Evolutionary conservation across 108 stramenopile species (phyloP).

Genomic region (Cyclotella kingstonii): DNA sequence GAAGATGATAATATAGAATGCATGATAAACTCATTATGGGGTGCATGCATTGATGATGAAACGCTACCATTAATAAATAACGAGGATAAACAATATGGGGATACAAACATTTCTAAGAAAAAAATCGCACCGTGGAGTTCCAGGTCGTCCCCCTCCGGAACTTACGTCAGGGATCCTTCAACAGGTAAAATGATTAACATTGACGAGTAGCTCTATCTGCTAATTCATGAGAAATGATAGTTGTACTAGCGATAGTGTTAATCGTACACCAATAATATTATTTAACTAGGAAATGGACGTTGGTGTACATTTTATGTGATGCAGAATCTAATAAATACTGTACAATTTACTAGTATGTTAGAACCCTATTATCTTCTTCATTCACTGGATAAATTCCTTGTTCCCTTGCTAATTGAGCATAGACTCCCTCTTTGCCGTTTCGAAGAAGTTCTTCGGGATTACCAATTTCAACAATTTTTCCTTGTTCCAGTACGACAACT

Average conservation of each 20-base stretch:
- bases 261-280: no score
- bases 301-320: not conserved
- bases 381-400: slow-evolving; percentile 67
- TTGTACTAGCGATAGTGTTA: no score
- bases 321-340: not conserved
- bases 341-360: not conserved
- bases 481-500: slow-evolving; percentile 88
- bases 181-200: slow-evolving; percentile 80
- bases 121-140: slow-evolving; percentile 72
- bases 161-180: slow-evolving; percentile 72
- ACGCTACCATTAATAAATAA: slow-evolving; percentile 18
- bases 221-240: no score
- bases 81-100: slow-evolving; percentile 16
- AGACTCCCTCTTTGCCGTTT: slow-evolving; percentile 60
- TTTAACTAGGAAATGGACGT: no score
- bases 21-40: slow-evolving; percentile 54
- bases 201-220: slow-evolving; percentile 68
- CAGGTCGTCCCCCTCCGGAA: slow-evolving; percentile 70
- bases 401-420: slow-evolving; percentile 73
- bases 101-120: slow-evolving; percentile 38
- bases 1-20: slow-evolving; percentile 52
- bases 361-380: not conserved
- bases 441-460: slow-evolving; percentile 87
- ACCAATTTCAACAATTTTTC: slow-evolving; percentile 87
- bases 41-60: slow-evolving; percentile 62